Conservation (phyloP, 2,329 filamentous ascomycete genomes). For the Malbranchea cinnamomea region DNA sequence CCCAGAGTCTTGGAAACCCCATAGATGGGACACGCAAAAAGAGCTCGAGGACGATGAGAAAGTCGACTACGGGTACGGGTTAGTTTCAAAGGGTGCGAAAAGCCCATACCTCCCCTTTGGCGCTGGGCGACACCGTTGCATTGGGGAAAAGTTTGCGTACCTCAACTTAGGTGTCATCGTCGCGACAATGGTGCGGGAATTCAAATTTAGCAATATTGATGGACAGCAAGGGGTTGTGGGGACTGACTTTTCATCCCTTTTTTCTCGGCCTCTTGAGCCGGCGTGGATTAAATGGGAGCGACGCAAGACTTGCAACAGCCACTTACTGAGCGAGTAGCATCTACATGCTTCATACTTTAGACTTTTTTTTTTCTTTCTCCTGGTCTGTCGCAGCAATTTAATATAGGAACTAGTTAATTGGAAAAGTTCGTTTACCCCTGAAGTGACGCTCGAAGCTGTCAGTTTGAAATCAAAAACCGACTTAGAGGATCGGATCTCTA, state of each 20-base stretch:
- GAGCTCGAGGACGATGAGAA: slow-evolving; percentile 38
- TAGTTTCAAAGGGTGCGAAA: slow-evolving; percentile 44
- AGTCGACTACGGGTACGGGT: slow-evolving; percentile 47
- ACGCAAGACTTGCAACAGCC: too few species aligned
- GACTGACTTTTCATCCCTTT: slow-evolving; percentile 43
- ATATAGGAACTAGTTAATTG: too few species aligned
- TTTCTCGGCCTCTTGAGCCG: slow-evolving; percentile 5
- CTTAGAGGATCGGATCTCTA: too few species aligned
- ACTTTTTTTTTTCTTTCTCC: too few species aligned
- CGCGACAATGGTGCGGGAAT: slow-evolving; percentile 44
- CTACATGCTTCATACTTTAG: background rate
- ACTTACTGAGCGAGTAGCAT: too few species aligned
- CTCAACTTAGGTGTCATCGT: slow-evolving; percentile 53
- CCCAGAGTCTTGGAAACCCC: slow-evolving; percentile 44
- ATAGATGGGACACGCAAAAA: slow-evolving; percentile 37
- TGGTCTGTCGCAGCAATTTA: too few species aligned
- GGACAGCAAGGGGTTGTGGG: slow-evolving; percentile 41
- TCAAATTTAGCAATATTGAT: slow-evolving; percentile 44
- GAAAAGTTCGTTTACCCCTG: too few species aligned
- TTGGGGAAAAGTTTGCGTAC: slow-evolving; percentile 64
- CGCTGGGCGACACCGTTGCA: slow-evolving; percentile 57
- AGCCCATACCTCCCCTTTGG: slow-evolving; percentile 58
- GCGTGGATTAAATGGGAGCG: slow-evolving; percentile 28
- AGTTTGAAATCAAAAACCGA: too few species aligned
- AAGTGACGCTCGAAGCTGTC: too few species aligned